Percentiles rank a stretch among this genome's conserved stretches.
phyloP scores from a whole-genome alignment of 768 basidiomycete species.

The Rubroboletus pulcherrimus region DNA sequence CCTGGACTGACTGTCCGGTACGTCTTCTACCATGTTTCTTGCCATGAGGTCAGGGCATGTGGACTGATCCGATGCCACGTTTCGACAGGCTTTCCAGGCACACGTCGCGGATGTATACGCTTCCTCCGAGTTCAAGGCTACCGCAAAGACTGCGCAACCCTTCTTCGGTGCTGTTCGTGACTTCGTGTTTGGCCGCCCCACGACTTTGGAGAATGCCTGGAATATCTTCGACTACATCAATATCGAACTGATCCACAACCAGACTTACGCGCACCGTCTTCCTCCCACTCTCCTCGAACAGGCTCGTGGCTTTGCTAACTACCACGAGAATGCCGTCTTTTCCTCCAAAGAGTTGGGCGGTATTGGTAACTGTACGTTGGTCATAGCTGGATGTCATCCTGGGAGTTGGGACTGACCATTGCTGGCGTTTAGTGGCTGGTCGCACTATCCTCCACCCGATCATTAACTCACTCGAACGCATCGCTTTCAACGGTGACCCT shows the following conservation, averaged over 20 bases:
- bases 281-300: slow-evolving; percentile 77
- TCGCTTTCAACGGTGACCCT: slow-evolving; percentile 76
- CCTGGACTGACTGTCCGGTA: slow-evolving; percentile 66
- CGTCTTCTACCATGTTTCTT: slow-evolving; percentile 11
- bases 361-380: slow-evolving; percentile 71
- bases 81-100: slow-evolving; percentile 54
- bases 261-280: slow-evolving; percentile 72
- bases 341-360: slow-evolving; percentile 55
- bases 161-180: slow-evolving; percentile 69
- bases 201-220: slow-evolving; percentile 69
- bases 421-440: slow-evolving; percentile 60
- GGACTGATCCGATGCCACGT: slow-evolving; percentile 11
- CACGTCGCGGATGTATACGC: slow-evolving; percentile 58
- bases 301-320: slow-evolving; percentile 71
- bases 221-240: slow-evolving; percentile 79
- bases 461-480: slow-evolving; percentile 66
- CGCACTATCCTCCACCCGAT: slow-evolving; percentile 74
- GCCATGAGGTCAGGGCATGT: background rate
- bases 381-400: background rate
- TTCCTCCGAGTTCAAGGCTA: slow-evolving; percentile 65
- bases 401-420: slow-evolving; percentile 6
- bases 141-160: slow-evolving; percentile 49
- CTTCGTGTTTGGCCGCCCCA: slow-evolving; percentile 66
- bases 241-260: slow-evolving; percentile 76
- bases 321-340: slow-evolving; percentile 77